Conservation (phyloP, 768 basidiomycete genomes). For the Suillus americanus region DNA sequence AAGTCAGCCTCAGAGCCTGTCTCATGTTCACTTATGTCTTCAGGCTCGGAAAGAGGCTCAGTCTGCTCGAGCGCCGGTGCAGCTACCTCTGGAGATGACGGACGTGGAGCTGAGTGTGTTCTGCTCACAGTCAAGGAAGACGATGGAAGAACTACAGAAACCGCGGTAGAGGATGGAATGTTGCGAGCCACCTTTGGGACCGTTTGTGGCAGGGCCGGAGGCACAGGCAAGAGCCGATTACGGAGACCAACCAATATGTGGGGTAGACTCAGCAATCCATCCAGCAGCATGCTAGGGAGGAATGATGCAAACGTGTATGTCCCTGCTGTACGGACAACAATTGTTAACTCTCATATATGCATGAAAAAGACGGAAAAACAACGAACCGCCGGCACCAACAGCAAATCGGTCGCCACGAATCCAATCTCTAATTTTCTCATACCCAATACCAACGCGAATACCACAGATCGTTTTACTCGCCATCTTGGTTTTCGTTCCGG, state of each 20-base stretch:
- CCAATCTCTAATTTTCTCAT: conserved; percentile 49
- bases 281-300: conserved; percentile 64
- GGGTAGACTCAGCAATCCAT: conserved; percentile 65
- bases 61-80: conserved; percentile 8
- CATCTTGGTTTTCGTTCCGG: conserved; percentile 41
- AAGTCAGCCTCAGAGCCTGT: conserved; percentile 65
- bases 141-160: neutral
- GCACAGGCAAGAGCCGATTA: conserved; percentile 55
- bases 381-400: conserved; percentile 78
- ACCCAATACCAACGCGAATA: conserved; percentile 41
- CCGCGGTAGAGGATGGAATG: conserved; percentile 8
- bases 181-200: conserved; percentile 19
- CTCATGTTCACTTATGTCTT: conserved; percentile 32
- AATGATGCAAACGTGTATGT: conserved; percentile 72
- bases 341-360: conserved; percentile 8
- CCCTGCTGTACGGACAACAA: conserved; percentile 43
- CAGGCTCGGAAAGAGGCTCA: conserved; percentile 13
- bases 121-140: conserved; percentile 5
- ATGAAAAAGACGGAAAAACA: neutral
- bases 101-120: neutral
- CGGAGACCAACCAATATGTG: conserved; percentile 61
- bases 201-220: conserved; percentile 39
- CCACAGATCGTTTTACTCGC: conserved; percentile 43
- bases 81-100: neutral
- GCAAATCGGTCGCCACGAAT: conserved; percentile 67